A percentile compares a stretch with the other conserved stretches of the same genome.
phyloP scores from a whole-genome alignment of 345 rosid species.

The Durio zibethinus region DNA sequence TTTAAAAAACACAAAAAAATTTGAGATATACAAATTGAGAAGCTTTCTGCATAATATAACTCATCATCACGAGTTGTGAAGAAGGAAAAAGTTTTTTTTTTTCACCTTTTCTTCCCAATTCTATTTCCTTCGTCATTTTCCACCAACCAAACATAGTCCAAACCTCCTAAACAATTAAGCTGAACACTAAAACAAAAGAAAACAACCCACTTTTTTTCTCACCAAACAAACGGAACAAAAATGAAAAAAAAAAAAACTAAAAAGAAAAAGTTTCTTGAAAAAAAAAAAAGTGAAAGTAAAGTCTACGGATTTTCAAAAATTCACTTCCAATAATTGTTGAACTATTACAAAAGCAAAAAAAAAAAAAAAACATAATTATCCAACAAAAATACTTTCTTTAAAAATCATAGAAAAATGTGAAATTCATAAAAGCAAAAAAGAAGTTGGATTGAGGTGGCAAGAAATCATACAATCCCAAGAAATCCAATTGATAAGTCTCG shows the following conservation, averaged over 20 bases:
- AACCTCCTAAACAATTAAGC: neutral
- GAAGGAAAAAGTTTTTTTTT: neutral
- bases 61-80: neutral
- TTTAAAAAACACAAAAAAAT: neutral
- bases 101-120: neutral
- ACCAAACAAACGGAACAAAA: neutral
- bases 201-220: neutral
- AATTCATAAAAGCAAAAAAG: neutral
- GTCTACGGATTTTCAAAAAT: no score
- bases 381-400: neutral
- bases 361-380: neutral
- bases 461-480: constrained; percentile 68
- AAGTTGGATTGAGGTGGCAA: neutral
- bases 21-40: neutral
- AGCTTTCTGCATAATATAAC: neutral
- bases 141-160: neutral
- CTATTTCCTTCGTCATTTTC: neutral
- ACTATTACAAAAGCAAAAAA: neutral
- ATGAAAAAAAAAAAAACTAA: neutral
- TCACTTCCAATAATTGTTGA: neutral
- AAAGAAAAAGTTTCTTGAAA: no score
- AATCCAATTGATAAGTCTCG: constrained; percentile 45
- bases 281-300: neutral
- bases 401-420: neutral
- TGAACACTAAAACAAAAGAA: neutral